Evolutionary conservation across 257 asterid genomes (phyloP).

Genomic region (Solanum arcanum): DNA sequence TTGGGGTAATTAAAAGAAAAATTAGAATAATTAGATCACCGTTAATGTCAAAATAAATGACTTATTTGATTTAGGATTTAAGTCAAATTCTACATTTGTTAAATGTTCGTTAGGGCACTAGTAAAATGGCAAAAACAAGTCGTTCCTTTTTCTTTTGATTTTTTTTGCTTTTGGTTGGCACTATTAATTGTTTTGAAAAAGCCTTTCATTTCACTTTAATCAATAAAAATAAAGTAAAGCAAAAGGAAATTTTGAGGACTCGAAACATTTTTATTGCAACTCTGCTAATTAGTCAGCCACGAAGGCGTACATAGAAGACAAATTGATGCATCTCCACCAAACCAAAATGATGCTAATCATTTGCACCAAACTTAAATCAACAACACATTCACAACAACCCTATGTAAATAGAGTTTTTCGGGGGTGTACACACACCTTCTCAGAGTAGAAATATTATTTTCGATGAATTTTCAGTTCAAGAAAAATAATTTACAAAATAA

Average conservation of each 20-base stretch:
- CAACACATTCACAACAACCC: neutral
- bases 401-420: neutral
- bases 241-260: neutral
- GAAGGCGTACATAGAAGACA: neutral
- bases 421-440: neutral
- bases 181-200: neutral
- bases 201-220: neutral
- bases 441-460: rapidly evolving
- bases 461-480: rapidly evolving
- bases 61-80: neutral
- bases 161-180: neutral
- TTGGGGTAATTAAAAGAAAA: neutral
- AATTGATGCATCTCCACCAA: neutral
- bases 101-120: neutral
- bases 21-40: neutral
- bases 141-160: neutral
- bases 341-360: neutral
- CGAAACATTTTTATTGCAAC: neutral
- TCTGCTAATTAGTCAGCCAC: neutral
- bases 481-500: neutral
- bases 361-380: neutral
- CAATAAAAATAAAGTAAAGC: neutral
- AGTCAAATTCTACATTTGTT: neutral
- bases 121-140: neutral
- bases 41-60: neutral